Conservation (phyloP, 768 basidiomycete species). For the Terana coerulea region DNA sequence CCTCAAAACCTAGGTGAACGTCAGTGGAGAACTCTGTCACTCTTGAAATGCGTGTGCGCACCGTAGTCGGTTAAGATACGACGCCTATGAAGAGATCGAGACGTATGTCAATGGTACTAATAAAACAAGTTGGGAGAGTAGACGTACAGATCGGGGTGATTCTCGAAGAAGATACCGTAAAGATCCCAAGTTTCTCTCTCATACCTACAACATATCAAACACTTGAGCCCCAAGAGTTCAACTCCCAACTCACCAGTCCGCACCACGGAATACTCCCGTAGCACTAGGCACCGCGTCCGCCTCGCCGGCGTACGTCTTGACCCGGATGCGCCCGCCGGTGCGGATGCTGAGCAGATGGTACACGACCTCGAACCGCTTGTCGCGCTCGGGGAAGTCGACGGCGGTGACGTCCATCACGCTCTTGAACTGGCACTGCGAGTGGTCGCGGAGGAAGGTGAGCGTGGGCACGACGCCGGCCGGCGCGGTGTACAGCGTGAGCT, state of each 20-base stretch:
- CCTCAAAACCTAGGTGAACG: conserved; percentile 74
- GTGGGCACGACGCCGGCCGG: conserved; percentile 82
- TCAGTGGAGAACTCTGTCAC: neutral
- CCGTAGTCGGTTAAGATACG: conserved; percentile 99
- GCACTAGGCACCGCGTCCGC: conserved; percentile 86
- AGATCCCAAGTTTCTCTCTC: conserved; percentile 99
- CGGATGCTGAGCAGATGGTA: conserved; percentile 87
- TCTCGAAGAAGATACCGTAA: conserved; percentile 93
- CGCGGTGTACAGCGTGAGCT: conserved; percentile 83
- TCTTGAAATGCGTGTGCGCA: conserved; percentile 30
- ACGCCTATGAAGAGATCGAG: conserved; percentile 49
- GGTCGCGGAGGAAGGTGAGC: conserved; percentile 91
- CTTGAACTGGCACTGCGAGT: conserved; percentile 94
- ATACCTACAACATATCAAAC: conserved; percentile 54
- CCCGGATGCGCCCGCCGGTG: conserved; percentile 81
- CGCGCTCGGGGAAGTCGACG: conserved; percentile 90
- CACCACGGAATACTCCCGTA: conserved; percentile 77
- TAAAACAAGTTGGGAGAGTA: neutral
- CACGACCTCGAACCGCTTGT: conserved; percentile 94
- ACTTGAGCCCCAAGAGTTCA: conserved; percentile 3
- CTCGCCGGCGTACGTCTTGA: conserved; percentile 97
- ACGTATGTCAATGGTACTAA: conserved; percentile 14
- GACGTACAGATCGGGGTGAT: conserved; percentile 92
- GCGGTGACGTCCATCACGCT: conserved; percentile 89
- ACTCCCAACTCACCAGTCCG: conserved; percentile 74